phyloP scores from a whole-genome alignment of 2,329 filamentous ascomycete species.

The Aschersonia sp. region DNA sequence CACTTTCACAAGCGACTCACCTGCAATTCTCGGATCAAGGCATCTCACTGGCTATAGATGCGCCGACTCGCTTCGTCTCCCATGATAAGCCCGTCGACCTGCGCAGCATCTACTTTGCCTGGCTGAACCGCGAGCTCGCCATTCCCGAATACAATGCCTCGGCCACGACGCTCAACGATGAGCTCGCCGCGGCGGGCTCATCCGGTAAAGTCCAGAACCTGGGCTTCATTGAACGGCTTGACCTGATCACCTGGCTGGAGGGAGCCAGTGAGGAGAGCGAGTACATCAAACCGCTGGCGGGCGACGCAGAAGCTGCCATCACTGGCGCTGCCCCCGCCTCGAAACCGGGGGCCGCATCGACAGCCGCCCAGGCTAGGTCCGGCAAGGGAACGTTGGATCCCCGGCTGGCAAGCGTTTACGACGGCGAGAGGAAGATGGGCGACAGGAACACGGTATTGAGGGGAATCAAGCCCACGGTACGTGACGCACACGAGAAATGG shows the following conservation, averaged over 20 bases:
- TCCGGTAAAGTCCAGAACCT: constrained; percentile 69
- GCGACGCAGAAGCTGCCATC: constrained; percentile 35
- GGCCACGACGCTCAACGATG: constrained; percentile 66
- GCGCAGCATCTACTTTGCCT: constrained; percentile 91
- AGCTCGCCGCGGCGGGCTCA: constrained; percentile 47
- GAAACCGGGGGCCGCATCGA: constrained; percentile 23
- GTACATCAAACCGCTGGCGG: constrained; percentile 74
- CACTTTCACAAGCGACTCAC: constrained; percentile 63
- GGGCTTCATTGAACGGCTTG: constrained; percentile 80
- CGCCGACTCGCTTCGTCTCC: constrained; percentile 78
- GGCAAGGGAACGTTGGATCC: constrained; percentile 63
- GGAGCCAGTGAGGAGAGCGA: constrained; percentile 84
- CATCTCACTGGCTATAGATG: constrained; percentile 52
- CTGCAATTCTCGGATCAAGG: constrained; percentile 56
- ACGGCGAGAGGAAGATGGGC: constrained; percentile 79
- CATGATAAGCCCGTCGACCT: constrained; percentile 63
- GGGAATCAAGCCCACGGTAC: constrained; percentile 77
- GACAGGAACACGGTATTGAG: constrained; percentile 81
- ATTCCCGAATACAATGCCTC: constrained; percentile 86
- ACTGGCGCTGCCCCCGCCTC: constrained; percentile 16
- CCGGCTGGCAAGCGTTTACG: constrained; percentile 75
- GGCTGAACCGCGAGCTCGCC: constrained; percentile 80
- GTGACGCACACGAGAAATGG: constrained; percentile 16
- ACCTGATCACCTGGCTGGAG: constrained; percentile 86
- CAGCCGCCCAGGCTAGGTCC: constrained; percentile 32